A percentile compares a stretch with the other conserved stretches of the same genome.
Evolutionary conservation across 169 alveolate genomes (phyloP).

Genomic region (Amoebophrya sp.): DNA sequence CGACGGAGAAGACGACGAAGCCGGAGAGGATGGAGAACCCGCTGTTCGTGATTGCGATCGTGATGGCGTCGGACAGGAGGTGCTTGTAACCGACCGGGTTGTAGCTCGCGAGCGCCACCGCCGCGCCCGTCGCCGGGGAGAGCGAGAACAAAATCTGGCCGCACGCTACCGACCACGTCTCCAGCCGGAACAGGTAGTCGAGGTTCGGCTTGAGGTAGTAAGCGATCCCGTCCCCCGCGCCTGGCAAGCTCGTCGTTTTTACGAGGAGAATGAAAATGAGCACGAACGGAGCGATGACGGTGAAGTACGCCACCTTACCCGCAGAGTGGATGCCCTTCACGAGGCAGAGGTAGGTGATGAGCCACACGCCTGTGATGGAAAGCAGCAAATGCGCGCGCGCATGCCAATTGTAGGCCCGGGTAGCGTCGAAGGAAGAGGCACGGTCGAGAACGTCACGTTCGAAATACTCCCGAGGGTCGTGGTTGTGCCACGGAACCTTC

Average conservation of each 20-base stretch:
- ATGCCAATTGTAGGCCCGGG: background rate
- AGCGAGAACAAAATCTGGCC: constrained; percentile 9
- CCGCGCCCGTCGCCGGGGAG: constrained; percentile 7
- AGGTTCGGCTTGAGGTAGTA: background rate
- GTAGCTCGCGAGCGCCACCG: constrained; percentile 5
- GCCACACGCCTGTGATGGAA: background rate
- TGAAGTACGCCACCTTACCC: background rate
- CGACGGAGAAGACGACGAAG: background rate
- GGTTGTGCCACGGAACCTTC: background rate
- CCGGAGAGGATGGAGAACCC: constrained; percentile 3
- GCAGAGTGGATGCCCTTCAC: background rate
- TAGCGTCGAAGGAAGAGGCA: background rate
- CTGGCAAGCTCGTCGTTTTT: background rate
- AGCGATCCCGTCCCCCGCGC: background rate
- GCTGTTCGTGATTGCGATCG: background rate
- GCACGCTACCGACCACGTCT: background rate
- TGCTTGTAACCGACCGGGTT: background rate
- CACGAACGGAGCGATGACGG: constrained; percentile 6
- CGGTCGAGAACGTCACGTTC: background rate
- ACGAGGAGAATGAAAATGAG: background rate
- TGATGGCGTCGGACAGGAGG: background rate
- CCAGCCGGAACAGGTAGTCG: background rate
- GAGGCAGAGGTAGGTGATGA: background rate
- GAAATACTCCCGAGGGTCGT: background rate
- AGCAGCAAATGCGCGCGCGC: background rate